A percentile compares a stretch with the other conserved stretches of the same genome.
These are phyloP conservation scores for Eimeria sp. DNA, from an alignment of 169 alveolate genomes.

Conservation along the genomic window DNA sequence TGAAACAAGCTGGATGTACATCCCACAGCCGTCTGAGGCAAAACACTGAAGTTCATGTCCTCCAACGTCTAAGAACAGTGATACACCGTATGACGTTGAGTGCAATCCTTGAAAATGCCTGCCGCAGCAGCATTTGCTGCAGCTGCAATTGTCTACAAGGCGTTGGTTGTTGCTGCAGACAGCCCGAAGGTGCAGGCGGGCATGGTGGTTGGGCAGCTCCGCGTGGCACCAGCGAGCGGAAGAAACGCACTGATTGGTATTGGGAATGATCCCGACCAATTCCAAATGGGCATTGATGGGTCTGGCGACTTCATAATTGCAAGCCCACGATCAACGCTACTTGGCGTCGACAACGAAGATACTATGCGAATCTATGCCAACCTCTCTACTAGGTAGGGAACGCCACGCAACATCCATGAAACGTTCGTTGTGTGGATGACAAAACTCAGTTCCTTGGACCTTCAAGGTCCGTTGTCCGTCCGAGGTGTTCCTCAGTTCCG, in stretches of 20 bases:
- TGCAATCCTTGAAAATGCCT: neutral
- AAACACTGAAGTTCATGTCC: neutral
- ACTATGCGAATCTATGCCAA: constrained; percentile 68
- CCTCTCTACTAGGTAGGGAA: constrained; percentile 13
- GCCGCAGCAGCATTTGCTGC: neutral
- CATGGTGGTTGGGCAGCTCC: constrained; percentile 77
- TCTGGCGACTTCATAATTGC: constrained; percentile 62
- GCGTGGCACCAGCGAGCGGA: constrained; percentile 78
- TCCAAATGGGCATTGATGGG: constrained; percentile 57
- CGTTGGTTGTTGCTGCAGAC: constrained; percentile 10
- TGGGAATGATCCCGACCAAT: constrained; percentile 70
- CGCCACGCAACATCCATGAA: neutral
- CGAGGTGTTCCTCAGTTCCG: constrained; percentile 82
- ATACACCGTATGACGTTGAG: neutral
- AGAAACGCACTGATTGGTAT: constrained; percentile 65
- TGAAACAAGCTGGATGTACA: neutral
- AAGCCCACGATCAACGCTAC: constrained; percentile 60
- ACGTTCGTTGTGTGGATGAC: too few relatives aligned
- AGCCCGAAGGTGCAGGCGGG: constrained; percentile 82
- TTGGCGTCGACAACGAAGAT: constrained; percentile 69
- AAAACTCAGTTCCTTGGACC: constrained; percentile 70
- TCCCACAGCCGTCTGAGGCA: neutral
- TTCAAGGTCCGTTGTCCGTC: constrained; percentile 76
- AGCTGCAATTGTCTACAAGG: constrained; percentile 27
- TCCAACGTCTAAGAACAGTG: neutral